phyloP scores from a whole-genome alignment of 2,329 filamentous ascomycete genomes.

The Ophiostoma sp. region DNA sequence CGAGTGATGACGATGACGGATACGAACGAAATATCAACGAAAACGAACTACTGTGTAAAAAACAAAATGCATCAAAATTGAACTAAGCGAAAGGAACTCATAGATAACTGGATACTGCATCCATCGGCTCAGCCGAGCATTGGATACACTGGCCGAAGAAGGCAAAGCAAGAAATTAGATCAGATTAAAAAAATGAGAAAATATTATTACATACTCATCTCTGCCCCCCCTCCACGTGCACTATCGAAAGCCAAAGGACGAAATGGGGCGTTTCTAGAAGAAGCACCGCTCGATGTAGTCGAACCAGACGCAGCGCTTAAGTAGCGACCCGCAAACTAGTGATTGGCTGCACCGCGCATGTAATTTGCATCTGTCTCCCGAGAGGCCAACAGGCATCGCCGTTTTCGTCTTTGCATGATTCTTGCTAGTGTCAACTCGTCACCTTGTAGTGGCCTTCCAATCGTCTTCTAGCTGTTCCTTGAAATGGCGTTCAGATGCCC shows the following conservation, averaged over 20 bases:
- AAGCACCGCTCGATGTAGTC: not conserved
- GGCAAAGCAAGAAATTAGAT: not conserved
- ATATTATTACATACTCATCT: not conserved
- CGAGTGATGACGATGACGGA: not conserved
- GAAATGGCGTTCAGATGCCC: too few species aligned
- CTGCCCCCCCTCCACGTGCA: not conserved
- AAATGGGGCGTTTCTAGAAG: too few species aligned
- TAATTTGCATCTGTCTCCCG: not conserved
- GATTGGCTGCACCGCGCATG: not conserved
- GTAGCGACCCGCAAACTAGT: not conserved
- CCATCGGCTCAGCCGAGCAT: not conserved
- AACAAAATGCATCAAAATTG: not conserved
- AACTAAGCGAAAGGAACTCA: not conserved
- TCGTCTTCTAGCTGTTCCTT: not conserved
- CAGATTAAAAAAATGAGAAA: not conserved
- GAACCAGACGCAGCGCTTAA: slow-evolving; percentile 16
- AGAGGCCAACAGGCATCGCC: not conserved
- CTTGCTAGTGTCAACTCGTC: not conserved
- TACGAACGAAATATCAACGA: not conserved
- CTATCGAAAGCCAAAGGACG: not conserved
- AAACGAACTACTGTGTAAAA: not conserved
- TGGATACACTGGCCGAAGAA: not conserved
- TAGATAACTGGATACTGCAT: not conserved
- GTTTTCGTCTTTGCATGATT: not conserved
- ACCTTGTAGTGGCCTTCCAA: not conserved